phyloP scores from a whole-genome alignment of 768 basidiomycete genomes.

The Hygrophoropsis aurantiaca region DNA sequence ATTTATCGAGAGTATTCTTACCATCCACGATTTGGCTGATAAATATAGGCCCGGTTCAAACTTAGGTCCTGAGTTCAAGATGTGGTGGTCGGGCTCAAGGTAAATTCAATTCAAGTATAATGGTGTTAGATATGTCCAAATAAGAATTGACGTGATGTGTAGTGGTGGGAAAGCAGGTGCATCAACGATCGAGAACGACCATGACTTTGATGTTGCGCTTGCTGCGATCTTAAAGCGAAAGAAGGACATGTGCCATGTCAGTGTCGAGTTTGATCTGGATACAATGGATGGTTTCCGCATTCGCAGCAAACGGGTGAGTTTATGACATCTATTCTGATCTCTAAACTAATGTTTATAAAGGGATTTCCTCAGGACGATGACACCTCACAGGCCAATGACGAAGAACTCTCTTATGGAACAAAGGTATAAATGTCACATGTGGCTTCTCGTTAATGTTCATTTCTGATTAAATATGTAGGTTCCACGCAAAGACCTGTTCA shows the following conservation, averaged over 20 bases:
- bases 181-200: conserved; percentile 5
- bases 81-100: conserved; percentile 1
- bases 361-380: no score
- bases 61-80: neutral
- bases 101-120: neutral
- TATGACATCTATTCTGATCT: neutral
- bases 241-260: conserved; percentile 8
- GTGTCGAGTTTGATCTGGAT: conserved; percentile 18
- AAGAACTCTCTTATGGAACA: conserved; percentile 16
- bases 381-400: conserved; percentile 7
- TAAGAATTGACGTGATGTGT: neutral
- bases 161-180: conserved; percentile 5
- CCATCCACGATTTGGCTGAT: neutral
- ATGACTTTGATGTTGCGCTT: conserved; percentile 7
- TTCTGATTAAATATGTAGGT: conserved; percentile 11
- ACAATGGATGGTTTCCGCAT: conserved; percentile 20
- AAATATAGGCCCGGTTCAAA: conserved; percentile 1
- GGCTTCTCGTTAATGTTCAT: neutral
- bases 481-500: conserved; percentile 9
- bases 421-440: neutral
- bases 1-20: neutral
- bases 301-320: conserved; percentile 13
- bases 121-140: neutral
- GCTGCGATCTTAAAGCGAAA: conserved; percentile 7
- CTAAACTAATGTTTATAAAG: no score